A percentile compares a stretch with the other conserved stretches of the same genome.
Evolutionary conservation across 768 basidiomycete species (phyloP).

Genomic region (Calocera cornea): DNA sequence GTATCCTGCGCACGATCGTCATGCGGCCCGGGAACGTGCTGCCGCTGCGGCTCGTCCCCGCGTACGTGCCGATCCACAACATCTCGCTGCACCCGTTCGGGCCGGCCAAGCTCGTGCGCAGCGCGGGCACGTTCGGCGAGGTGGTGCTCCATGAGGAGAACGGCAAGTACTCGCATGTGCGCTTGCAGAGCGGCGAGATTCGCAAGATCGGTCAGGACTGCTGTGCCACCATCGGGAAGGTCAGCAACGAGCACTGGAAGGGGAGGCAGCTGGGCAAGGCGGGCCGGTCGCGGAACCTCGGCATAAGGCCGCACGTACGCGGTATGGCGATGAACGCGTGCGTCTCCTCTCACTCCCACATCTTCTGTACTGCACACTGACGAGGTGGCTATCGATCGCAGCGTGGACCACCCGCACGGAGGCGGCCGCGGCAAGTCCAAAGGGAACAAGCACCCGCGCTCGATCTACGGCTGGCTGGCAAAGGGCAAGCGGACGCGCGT

Average conservation of each 20-base stretch:
- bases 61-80: slow-evolving; percentile 83
- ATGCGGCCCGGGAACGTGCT: slow-evolving; percentile 88
- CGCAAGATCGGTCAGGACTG: slow-evolving; percentile 64
- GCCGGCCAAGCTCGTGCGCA: slow-evolving; percentile 69
- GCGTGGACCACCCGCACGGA: slow-evolving; percentile 86
- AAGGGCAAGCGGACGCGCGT: slow-evolving; percentile 89
- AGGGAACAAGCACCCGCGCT: slow-evolving; percentile 86
- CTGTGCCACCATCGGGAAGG: slow-evolving; percentile 78
- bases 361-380: background rate
- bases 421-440: slow-evolving; percentile 97
- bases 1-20: slow-evolving; percentile 69
- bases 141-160: slow-evolving; percentile 63
- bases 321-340: slow-evolving; percentile 97
- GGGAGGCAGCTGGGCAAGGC: slow-evolving; percentile 79
- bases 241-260: slow-evolving; percentile 86
- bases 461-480: slow-evolving; percentile 83
- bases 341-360: slow-evolving; percentile 20
- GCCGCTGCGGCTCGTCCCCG: slow-evolving; percentile 78
- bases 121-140: slow-evolving; percentile 76
- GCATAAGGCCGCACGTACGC: slow-evolving; percentile 69
- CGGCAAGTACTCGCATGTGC: slow-evolving; percentile 65
- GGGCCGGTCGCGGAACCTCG: slow-evolving; percentile 76
- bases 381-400: slow-evolving; percentile 25
- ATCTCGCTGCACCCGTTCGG: slow-evolving; percentile 64
- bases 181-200: slow-evolving; percentile 85